Evolutionary conservation across 2,329 filamentous ascomycete species (phyloP).

Genomic region (Fusarium ambrosium): DNA sequence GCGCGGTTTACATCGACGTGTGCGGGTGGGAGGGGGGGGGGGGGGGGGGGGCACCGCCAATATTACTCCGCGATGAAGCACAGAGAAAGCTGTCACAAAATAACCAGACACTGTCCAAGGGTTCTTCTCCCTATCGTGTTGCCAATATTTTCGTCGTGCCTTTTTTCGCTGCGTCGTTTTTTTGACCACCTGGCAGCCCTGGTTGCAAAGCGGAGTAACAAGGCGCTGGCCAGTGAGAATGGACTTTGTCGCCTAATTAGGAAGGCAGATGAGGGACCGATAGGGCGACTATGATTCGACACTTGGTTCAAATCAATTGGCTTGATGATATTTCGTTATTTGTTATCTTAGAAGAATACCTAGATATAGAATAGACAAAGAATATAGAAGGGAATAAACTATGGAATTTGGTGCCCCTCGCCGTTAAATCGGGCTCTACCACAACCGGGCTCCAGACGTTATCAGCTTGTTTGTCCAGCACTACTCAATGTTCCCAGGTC

Average conservation of each 20-base stretch:
- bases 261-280: conserved; percentile 30
- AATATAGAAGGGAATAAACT: too few relatives aligned
- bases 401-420: neutral
- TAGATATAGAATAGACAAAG: too few relatives aligned
- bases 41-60: neutral
- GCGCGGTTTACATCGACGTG: conserved; percentile 3
- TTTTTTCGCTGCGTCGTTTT: neutral
- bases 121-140: neutral
- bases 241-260: conserved; percentile 47
- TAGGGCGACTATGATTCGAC: neutral
- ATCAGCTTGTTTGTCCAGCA: neutral
- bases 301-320: neutral
- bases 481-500: neutral
- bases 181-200: neutral
- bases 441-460: neutral
- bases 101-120: neutral
- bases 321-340: neutral
- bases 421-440: neutral
- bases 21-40: neutral
- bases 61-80: neutral
- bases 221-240: conserved; percentile 48
- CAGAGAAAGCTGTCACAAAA: neutral
- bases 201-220: conserved; percentile 36
- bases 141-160: neutral
- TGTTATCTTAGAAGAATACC: neutral